These are phyloP conservation scores for Aspergillus awamori DNA, from an alignment of 2,329 filamentous ascomycete genomes.

Conservation along the genomic window DNA sequence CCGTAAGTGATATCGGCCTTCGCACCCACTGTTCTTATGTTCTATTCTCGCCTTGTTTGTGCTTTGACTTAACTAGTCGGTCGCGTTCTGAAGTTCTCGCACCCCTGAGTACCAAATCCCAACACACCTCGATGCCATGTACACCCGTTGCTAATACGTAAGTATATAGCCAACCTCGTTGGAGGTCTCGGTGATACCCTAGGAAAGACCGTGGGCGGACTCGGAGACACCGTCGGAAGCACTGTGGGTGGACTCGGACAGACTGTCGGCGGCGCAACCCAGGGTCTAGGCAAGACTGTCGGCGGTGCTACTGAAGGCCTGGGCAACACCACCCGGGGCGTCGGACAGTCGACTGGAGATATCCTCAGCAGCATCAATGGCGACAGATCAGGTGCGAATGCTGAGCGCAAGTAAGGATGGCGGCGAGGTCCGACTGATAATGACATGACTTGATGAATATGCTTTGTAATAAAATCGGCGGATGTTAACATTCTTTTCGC, in stretches of 20 bases:
- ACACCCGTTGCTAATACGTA: neutral
- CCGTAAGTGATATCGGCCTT: constrained; percentile 1
- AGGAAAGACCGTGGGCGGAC: constrained; percentile 22
- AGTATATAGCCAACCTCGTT: constrained; percentile 12
- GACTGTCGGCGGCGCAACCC: constrained; percentile 36
- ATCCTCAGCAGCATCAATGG: constrained; percentile 12
- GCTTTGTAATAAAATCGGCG: neutral
- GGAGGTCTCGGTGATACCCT: constrained; percentile 5
- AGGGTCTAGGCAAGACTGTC: constrained; percentile 37
- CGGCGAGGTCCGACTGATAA: neutral
- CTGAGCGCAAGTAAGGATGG: neutral
- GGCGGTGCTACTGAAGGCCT: constrained; percentile 37
- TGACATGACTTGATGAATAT: constrained; percentile 3
- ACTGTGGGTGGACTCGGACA: constrained; percentile 24
- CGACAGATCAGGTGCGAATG: neutral
- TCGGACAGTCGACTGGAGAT: constrained; percentile 20
- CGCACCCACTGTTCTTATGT: neutral
- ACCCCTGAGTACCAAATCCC: neutral
- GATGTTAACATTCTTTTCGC: neutral
- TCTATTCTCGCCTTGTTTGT: neutral
- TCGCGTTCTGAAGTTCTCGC: neutral
- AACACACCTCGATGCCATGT: neutral
- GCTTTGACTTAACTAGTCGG: neutral
- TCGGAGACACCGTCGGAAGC: constrained; percentile 26
- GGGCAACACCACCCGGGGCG: constrained; percentile 33